Evolutionary conservation across 345 rosid species (phyloP).

Genomic region (Brassica rapa): DNA sequence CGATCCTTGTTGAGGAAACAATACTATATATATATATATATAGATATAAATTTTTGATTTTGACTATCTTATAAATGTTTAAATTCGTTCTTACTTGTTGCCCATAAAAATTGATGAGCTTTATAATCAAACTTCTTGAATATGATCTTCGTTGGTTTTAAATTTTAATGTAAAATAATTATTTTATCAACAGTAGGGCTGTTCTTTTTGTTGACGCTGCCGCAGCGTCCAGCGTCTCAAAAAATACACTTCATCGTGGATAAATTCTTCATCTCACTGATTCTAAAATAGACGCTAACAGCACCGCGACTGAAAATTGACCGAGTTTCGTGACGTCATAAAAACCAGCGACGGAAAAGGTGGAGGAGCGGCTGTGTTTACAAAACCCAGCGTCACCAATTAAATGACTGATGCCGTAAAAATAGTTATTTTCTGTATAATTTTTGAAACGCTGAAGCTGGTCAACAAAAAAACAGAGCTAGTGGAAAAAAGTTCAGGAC

Average conservation of each 20-base stretch:
- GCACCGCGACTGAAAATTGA: not conserved
- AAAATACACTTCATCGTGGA: not conserved
- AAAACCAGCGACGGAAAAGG: not conserved
- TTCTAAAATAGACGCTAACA: not conserved
- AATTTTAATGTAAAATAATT: too few relatives aligned
- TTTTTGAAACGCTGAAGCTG: not conserved
- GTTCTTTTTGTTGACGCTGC: not conserved
- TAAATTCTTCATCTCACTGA: not conserved
- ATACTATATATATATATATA: too few relatives aligned
- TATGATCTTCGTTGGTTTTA: too few relatives aligned
- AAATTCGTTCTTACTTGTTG: too few relatives aligned
- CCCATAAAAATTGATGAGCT: too few relatives aligned
- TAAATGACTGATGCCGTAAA: not conserved
- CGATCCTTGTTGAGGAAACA: too few relatives aligned
- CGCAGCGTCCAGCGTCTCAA: not conserved
- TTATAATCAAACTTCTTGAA: too few relatives aligned
- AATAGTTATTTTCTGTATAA: too few relatives aligned
- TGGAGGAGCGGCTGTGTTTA: not conserved
- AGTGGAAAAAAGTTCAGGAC: too few relatives aligned
- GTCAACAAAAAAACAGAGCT: not conserved
- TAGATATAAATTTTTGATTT: too few relatives aligned
- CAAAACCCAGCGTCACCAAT: not conserved
- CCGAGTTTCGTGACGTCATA: not conserved
- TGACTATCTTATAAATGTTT: too few relatives aligned
- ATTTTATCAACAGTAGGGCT: too few relatives aligned